Conservation (phyloP, 108 stramenopile species). For the Cyclotella choctawhatcheeana region DNA sequence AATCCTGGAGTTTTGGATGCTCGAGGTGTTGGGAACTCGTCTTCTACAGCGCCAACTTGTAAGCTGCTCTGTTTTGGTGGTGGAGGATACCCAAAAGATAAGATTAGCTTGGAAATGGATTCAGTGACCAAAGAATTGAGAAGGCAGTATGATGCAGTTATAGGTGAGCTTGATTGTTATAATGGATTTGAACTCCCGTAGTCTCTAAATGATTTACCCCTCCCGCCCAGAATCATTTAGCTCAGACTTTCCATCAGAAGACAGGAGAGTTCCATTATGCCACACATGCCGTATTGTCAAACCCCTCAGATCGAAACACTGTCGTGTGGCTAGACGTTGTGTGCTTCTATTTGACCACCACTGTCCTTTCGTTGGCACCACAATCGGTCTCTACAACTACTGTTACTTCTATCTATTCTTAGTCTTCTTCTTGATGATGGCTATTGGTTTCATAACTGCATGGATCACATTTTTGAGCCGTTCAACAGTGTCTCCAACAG, state of each 20-base stretch:
- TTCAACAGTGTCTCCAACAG: conserved; percentile 30
- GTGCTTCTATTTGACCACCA: conserved; percentile 97
- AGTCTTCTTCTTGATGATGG: conserved; percentile 57
- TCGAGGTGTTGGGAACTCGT: conserved; percentile 27
- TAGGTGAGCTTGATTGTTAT: conserved; percentile 18
- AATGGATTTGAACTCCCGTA: neutral
- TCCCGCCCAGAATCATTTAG: conserved; percentile 57
- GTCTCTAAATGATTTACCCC: neutral
- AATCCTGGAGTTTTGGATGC: conserved; percentile 76
- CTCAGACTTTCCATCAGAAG: conserved; percentile 52
- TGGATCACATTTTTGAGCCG: conserved; percentile 59
- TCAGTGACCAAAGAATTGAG: conserved; percentile 57
- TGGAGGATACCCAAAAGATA: conserved; percentile 42
- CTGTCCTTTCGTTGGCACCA: conserved; percentile 97
- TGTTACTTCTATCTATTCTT: conserved; percentile 90
- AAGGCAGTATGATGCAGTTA: conserved; percentile 74
- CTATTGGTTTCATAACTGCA: conserved; percentile 54
- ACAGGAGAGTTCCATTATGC: conserved; percentile 75
- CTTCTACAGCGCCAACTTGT: conserved; percentile 26
- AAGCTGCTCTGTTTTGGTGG: conserved; percentile 25
- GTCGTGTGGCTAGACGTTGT: conserved; percentile 86
- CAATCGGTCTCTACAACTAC: conserved; percentile 96
- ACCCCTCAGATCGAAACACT: conserved; percentile 96
- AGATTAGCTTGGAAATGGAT: conserved; percentile 52
- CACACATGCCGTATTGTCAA: conserved; percentile 94